Base-by-base conservation (phyloP, 352 stramenopile species). In the Phytophthora idaei region DNA sequence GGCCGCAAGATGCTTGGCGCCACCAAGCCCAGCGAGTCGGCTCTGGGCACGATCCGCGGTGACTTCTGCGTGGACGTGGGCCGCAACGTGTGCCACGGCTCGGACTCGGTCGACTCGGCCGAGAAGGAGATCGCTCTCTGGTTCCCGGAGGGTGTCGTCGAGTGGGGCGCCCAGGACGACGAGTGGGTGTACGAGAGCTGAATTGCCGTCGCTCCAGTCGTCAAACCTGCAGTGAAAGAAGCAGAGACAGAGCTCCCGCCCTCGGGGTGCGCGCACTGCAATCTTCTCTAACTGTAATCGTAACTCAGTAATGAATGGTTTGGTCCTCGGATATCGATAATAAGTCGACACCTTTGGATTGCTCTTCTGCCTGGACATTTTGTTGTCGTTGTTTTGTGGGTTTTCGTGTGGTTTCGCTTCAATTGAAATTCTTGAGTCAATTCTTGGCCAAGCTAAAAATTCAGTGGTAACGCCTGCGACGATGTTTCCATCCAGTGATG, bases 61-160 rank as follows among this genome's bases (percentile, higher is more conserved):
- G 96, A 99, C 83, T 98, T 95, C 79, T 95, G 85, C 73, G 89
- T 97, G 54, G 89, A 87, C 47, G 91, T 90, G 37, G 91, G 90
- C 67, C 85, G 92, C 54, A 98, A 98, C 81, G 90, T 98, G 46
- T 87, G 95, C 74, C 94, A 98, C 80, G 94, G 93, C 77, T 97
- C 85, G 77, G 95, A 98, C 76, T 95, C 95, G 59, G 96, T 99
- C 21, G 98, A 99, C 58, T 98, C 88, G 70, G 98, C 97, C 71
- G 86, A 99, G 49, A 89, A 97, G 62, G 98, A 99, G 83, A 99
- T 99, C 81, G 90, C 71, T 14, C 89, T 98, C 50, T 99, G 98
- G 98, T 99, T 99, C 89, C 90, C 89, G 14, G 87, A 97, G 68
- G 97, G 96, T 60, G 66, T 98, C 57, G 80, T 80, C 41, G 88